A percentile compares a stretch with the other conserved stretches of the same genome.
phyloP scores from a whole-genome alignment of 139 green algal genomes.

The Raphidocelis subcapitata region DNA sequence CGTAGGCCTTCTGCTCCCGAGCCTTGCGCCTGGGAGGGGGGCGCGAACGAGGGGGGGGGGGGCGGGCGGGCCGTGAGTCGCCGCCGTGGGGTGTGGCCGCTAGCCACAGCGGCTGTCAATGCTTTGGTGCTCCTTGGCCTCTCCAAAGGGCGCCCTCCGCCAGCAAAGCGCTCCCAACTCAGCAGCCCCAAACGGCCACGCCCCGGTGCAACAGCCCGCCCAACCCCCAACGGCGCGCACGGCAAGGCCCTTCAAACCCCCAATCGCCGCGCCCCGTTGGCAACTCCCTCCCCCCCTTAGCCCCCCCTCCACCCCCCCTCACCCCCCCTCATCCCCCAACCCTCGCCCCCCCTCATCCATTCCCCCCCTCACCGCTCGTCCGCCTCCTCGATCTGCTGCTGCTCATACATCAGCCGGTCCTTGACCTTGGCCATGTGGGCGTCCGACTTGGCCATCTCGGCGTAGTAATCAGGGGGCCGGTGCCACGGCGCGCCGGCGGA shows the following conservation, averaged over 20 bases:
- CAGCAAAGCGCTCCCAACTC: too few relatives aligned
- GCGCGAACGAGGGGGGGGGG: neutral
- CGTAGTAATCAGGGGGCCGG: constrained; percentile 93
- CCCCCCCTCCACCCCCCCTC: neutral
- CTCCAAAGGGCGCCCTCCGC: too few relatives aligned
- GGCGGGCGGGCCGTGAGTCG: neutral
- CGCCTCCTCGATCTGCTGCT: constrained; percentile 72
- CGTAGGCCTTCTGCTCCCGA: constrained; percentile 88
- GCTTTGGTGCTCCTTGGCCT: too few relatives aligned
- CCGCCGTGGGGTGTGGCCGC: too few relatives aligned
- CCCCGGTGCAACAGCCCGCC: too few relatives aligned
- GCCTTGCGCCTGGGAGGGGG: constrained; percentile 73
- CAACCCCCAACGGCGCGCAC: too few relatives aligned
- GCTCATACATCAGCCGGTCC: constrained; percentile 85
- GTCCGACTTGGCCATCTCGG: constrained; percentile 98
- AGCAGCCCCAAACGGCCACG: too few relatives aligned
- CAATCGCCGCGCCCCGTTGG: neutral
- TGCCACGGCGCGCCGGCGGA: constrained; percentile 63
- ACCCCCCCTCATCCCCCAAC: neutral
- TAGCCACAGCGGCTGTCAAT: constrained; percentile 14
- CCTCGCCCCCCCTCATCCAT: neutral
- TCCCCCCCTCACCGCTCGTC: constrained; percentile 74
- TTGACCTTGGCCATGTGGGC: constrained; percentile 93
- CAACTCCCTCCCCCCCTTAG: neutral
- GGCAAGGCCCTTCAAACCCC: neutral